These are phyloP conservation scores for Samsoniella hepiali DNA, from an alignment of 2,329 filamentous ascomycete genomes.

Conservation along the genomic window DNA sequence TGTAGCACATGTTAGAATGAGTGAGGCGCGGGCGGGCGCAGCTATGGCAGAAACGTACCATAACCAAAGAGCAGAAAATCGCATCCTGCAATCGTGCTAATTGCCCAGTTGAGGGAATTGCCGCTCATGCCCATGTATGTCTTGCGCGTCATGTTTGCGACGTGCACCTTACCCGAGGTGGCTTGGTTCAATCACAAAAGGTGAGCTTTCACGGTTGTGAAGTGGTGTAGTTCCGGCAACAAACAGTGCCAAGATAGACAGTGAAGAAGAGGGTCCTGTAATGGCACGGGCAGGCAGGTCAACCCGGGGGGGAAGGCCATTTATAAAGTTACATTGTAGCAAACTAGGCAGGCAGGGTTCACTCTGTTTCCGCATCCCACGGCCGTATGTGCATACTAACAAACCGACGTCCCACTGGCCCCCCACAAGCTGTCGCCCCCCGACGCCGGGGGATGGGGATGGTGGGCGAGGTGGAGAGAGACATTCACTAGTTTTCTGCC, in stretches of 20 bases:
- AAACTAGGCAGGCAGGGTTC: background rate
- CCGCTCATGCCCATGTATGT: slow-evolving; percentile 65
- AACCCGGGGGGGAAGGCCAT: background rate
- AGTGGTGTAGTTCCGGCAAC: background rate
- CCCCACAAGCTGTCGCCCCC: slow-evolving; percentile 10
- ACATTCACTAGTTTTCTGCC: slow-evolving; percentile 5
- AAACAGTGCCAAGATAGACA: slow-evolving; percentile 1
- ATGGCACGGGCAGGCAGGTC: background rate
- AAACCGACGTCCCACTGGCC: slow-evolving; percentile 8
- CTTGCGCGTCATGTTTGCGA: slow-evolving; percentile 29
- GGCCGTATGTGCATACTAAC: background rate
- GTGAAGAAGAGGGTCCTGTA: slow-evolving; percentile 1
- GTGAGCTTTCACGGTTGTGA: background rate
- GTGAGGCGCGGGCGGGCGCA: background rate
- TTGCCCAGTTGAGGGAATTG: slow-evolving; percentile 62
- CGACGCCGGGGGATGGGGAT: slow-evolving; percentile 5
- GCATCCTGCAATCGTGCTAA: slow-evolving; percentile 68
- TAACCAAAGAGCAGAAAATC: slow-evolving; percentile 65
- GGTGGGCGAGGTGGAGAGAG: slow-evolving; percentile 14
- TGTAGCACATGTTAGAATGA: slow-evolving; percentile 37
- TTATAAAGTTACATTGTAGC: slow-evolving; percentile 19
- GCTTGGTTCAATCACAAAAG: background rate
- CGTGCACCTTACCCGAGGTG: background rate
- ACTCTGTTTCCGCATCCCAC: background rate
- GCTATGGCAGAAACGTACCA: slow-evolving; percentile 36